Evolutionary conservation across 257 asterid genomes (phyloP).

Genomic region (Solanum arcanum): DNA sequence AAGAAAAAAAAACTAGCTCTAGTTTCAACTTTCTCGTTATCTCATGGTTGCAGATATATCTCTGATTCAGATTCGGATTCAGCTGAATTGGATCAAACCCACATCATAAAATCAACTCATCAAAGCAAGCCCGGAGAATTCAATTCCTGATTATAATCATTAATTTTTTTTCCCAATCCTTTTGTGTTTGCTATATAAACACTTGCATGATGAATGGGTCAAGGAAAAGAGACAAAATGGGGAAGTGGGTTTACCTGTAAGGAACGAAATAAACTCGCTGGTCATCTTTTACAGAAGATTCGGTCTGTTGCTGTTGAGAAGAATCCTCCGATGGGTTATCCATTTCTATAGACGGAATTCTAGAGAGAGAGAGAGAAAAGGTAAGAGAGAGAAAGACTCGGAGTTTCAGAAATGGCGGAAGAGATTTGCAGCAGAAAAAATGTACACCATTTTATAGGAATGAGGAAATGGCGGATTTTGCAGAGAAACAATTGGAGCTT

Average conservation of each 20-base stretch:
- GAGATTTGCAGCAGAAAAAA: slow-evolving; percentile 43
- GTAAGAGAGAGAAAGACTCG: slow-evolving; percentile 23
- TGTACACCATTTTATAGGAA: slow-evolving; percentile 21
- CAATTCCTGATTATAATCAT: neutral
- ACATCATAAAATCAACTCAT: neutral
- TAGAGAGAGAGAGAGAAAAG: slow-evolving; percentile 18
- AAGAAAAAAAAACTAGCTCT: neutral
- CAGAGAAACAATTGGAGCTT: slow-evolving; percentile 35
- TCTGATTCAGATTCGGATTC: slow-evolving; percentile 1
- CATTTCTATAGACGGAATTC: slow-evolving; percentile 18
- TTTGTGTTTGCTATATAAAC: neutral
- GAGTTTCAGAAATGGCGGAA: slow-evolving; percentile 56
- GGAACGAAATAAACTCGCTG: slow-evolving; percentile 86
- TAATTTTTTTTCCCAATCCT: neutral
- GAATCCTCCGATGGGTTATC: slow-evolving; percentile 36
- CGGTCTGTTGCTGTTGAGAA: slow-evolving; percentile 27
- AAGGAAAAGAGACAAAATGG: neutral
- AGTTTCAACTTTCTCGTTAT: neutral
- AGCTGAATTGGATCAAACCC: neutral
- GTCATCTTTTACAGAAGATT: slow-evolving; percentile 34
- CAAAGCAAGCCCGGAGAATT: neutral
- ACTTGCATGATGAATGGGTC: neutral
- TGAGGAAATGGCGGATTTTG: slow-evolving; percentile 51
- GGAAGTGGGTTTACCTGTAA: slow-evolving; percentile 39
- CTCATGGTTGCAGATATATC: neutral